Conservation (phyloP, 805 yeast genomes). For the Lachancea waltii region DNA sequence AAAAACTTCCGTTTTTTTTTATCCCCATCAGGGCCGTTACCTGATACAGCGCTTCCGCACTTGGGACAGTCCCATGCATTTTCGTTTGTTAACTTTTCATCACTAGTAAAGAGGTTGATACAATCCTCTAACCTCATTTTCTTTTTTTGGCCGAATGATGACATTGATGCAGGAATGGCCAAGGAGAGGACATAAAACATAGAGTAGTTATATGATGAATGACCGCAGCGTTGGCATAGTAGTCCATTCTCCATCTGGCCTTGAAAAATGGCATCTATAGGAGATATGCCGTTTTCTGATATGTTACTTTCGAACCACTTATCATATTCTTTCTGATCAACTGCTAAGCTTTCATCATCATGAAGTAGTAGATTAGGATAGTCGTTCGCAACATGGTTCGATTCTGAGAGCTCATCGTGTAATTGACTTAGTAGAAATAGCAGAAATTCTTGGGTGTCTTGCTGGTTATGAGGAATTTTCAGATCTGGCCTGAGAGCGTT, state of each 20-base stretch:
- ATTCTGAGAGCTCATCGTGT: conserved; percentile 55
- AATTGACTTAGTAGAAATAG: conserved; percentile 58
- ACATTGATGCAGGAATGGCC: conserved; percentile 44
- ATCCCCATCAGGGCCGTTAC: conserved; percentile 7
- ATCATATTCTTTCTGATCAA: conserved; percentile 43
- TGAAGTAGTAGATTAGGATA: conserved; percentile 35
- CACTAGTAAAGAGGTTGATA: conserved; percentile 51
- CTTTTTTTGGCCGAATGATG: conserved; percentile 26
- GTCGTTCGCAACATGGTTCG: conserved; percentile 34
- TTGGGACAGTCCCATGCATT: conserved; percentile 84
- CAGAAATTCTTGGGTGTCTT: conserved; percentile 74
- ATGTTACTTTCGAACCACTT: conserved; percentile 54
- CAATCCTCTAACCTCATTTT: conserved; percentile 53
- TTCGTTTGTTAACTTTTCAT: conserved; percentile 61
- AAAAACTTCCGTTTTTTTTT: conserved; percentile 6
- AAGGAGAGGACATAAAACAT: conserved; percentile 58
- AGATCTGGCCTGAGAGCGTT: conserved; percentile 56
- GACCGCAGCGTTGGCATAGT: conserved; percentile 59
- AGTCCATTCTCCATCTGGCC: conserved; percentile 66
- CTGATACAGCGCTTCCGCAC: conserved; percentile 35
- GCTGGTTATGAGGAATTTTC: conserved; percentile 67
- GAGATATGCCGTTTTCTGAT: conserved; percentile 56
- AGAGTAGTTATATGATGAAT: conserved; percentile 51
- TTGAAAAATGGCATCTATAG: conserved; percentile 59
- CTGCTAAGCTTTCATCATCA: conserved; percentile 25